phyloP scores from a whole-genome alignment of 2,329 filamentous ascomycete genomes.

The Aspergillus brunneoviolaceus region DNA sequence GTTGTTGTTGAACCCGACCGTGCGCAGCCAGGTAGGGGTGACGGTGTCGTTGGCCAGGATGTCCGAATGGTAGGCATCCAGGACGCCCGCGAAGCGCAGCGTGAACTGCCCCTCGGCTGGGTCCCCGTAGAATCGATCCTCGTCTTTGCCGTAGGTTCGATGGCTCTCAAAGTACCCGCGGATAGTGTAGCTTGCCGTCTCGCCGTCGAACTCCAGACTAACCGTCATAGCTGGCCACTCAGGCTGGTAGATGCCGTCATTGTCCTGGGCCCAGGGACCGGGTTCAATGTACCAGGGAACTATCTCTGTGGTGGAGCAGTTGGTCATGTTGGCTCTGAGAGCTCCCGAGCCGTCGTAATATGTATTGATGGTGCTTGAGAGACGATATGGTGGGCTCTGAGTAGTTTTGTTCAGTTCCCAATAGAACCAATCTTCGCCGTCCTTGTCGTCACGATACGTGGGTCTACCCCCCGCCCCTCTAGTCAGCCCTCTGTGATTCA shows the following conservation, averaged over 20 bases:
- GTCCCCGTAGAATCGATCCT: background rate
- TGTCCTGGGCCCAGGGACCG: background rate
- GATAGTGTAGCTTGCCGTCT: constrained; percentile 3
- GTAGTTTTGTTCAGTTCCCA: background rate
- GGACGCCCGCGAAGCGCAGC: constrained; percentile 11
- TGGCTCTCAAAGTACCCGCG: background rate
- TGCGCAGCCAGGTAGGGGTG: constrained; percentile 14
- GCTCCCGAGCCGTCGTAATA: background rate
- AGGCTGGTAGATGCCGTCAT: background rate
- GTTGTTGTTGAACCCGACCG: constrained; percentile 20
- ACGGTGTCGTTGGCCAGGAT: constrained; percentile 9
- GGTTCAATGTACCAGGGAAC: background rate
- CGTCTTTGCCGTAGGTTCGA: background rate
- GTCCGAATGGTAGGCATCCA: constrained; percentile 21
- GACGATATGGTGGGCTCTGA: background rate
- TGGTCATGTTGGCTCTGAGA: background rate
- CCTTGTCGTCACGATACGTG: background rate
- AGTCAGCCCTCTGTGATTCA: too few relatives aligned
- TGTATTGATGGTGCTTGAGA: background rate
- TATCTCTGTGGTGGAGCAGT: background rate
- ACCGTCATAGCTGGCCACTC: background rate
- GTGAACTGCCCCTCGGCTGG: background rate
- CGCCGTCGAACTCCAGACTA: constrained; percentile 8
- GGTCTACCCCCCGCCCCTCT: background rate
- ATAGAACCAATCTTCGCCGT: background rate